Base-by-base conservation (phyloP, 331 rosid species). In the Quercus tomentella region DNA sequence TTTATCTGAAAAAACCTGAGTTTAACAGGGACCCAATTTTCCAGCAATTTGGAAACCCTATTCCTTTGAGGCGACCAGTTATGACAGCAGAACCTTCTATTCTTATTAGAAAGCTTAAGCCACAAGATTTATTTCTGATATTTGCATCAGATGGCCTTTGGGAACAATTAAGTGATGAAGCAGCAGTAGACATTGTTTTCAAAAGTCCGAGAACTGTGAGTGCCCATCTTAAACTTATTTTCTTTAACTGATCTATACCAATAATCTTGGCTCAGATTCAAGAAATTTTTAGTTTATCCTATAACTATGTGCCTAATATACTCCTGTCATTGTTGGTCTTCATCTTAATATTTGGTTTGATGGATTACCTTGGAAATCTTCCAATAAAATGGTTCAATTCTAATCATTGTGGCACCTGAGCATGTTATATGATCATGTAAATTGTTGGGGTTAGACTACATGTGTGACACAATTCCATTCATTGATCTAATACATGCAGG, bases 121-220 rank as follows among this genome's bases (percentile, higher is more conserved):
- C 97, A 4, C 92, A 91, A 78, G 99, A 91, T 82, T 76, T 88
- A 68, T 95, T 95, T 90, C 85, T 95, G 80, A 93, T 95, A 80
- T 95, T 95, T 80, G 98, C 99, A 79, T 95, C 99, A 11, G 99
- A 95, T 80, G 99, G 99, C 77, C 97, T 95, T 23, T 95, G 99
- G 99, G 99, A 95, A 86, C 99, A 93, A 82, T 79, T 95, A 74
- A 95, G 88, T 26, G 99, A 95, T 72, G 91, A 93, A 49, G 87
- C 85, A 54, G 99, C 97, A 7, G 99, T 95, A 51, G 90, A 93
- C 65, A 92, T 95, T 49, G 98, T 95, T 72, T 90, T 78, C 82
- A 93, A 88, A 79, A 84, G 86, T 83, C 98, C 99, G 20, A 90
- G 98, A 89, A 93, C 94, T 6, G 99, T 95, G 82, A 91, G 99